A percentile compares a stretch with the other conserved stretches of the same genome.
These are phyloP conservation scores for Phytomonas sp. DNA, from an alignment of 208 protist genomes.

Conservation along the genomic window DNA sequence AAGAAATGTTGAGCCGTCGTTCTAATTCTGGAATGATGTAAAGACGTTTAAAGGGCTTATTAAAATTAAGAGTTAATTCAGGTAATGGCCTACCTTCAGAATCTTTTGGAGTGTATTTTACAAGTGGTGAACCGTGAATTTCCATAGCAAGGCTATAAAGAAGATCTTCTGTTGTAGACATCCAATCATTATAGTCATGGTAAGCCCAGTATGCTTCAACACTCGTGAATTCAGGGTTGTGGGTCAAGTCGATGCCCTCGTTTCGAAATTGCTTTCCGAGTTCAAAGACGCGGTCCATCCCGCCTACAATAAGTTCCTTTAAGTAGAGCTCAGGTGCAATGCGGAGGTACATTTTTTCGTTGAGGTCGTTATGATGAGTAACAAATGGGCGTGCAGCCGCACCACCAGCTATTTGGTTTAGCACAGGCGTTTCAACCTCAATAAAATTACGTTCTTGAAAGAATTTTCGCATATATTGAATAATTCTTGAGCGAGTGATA, in stretches of 20 bases:
- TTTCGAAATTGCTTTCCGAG: constrained; percentile 99
- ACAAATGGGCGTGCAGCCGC: constrained; percentile 98
- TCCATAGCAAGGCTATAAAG: constrained; percentile 91
- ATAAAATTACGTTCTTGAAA: constrained; percentile 94
- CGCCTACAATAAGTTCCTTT: constrained; percentile 99
- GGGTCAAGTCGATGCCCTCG: constrained; percentile 96
- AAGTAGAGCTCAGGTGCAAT: constrained; percentile 99
- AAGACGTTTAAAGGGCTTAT: constrained; percentile 95
- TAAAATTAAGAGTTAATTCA: constrained; percentile 97
- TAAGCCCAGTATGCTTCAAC: constrained; percentile 99
- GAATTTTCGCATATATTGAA: constrained; percentile 97
- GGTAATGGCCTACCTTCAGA: constrained; percentile 67
- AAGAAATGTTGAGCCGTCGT: constrained; percentile 84
- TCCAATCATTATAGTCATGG: constrained; percentile 99
- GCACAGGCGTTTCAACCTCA: constrained; percentile 98
- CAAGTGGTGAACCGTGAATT: constrained; percentile 89
- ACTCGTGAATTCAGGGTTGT: constrained; percentile 99
- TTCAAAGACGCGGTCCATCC: constrained; percentile 99
- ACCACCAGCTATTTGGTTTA: constrained; percentile 98
- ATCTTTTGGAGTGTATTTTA: constrained; percentile 93
- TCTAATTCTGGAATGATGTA: constrained; percentile 95
- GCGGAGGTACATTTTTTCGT: constrained; percentile 97
- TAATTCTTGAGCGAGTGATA: constrained; percentile 89
- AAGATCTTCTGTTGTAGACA: constrained; percentile 96
- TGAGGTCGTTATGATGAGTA: constrained; percentile 99